These are phyloP conservation scores for Monilinia polystroma DNA, from an alignment of 2,329 filamentous ascomycete species.

Conservation along the genomic window DNA sequence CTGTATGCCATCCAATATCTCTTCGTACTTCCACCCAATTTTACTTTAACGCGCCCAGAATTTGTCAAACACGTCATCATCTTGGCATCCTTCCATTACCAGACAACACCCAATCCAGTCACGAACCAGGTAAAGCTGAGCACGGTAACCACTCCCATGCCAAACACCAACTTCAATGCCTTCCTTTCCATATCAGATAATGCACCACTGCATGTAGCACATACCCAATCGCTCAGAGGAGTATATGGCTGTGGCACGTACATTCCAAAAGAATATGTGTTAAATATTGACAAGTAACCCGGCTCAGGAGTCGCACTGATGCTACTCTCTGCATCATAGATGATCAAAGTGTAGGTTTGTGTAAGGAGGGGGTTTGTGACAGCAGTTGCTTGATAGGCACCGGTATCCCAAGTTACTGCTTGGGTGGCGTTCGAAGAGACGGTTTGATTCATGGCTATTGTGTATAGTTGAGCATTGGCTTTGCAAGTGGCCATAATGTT, in stretches of 20 bases:
- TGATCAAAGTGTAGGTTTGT: constrained; percentile 59
- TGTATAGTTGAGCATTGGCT: constrained; percentile 54
- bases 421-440: constrained; percentile 49
- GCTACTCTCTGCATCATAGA: constrained; percentile 57
- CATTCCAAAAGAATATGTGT: constrained; percentile 56
- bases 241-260: constrained; percentile 54
- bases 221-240: constrained; percentile 53
- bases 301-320: constrained; percentile 52
- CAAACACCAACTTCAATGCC: constrained; percentile 51
- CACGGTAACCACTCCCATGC: constrained; percentile 57
- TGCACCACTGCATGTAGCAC: constrained; percentile 57
- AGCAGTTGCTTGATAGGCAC: constrained; percentile 48
- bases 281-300: constrained; percentile 54
- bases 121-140: constrained; percentile 66
- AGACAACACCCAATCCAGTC: constrained; percentile 44
- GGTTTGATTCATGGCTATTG: constrained; percentile 63
- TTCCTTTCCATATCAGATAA: constrained; percentile 48
- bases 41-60: constrained; percentile 9
- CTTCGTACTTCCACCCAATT: constrained; percentile 5
- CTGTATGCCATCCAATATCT: constrained; percentile 15
- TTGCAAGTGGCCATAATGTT: constrained; percentile 60
- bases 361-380: constrained; percentile 48
- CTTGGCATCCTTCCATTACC: constrained; percentile 31
- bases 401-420: constrained; percentile 59
- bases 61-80: not conserved